A percentile compares a stretch with the other conserved stretches of the same genome.
Conservation (phyloP, 2,329 filamentous ascomycete species). For the Paecilomyces niveus region DNA sequence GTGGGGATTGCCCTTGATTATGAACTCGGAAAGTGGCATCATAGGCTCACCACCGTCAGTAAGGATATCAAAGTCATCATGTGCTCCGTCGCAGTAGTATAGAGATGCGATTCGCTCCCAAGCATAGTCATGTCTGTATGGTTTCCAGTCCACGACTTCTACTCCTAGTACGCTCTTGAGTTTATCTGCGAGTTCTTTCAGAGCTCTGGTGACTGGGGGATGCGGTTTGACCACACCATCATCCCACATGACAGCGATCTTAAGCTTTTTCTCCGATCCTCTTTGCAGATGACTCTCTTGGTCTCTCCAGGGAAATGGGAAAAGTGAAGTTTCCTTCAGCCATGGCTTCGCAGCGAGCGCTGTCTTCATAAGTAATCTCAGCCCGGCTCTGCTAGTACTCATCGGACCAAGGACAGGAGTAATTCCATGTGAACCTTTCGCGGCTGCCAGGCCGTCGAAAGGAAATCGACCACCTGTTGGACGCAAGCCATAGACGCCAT, state of each 20-base stretch:
- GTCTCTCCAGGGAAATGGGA: constrained; percentile 47
- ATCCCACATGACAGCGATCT: constrained; percentile 52
- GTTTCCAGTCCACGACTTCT: constrained; percentile 24
- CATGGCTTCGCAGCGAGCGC: constrained; percentile 41
- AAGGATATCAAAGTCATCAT: constrained; percentile 46
- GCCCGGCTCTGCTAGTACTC: constrained; percentile 45
- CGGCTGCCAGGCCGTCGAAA: constrained; percentile 29
- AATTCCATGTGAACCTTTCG: neutral
- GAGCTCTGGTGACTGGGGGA: constrained; percentile 53
- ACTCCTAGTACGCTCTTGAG: constrained; percentile 9
- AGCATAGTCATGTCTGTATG: constrained; percentile 43
- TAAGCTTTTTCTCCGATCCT: constrained; percentile 34
- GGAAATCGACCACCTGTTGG: constrained; percentile 37
- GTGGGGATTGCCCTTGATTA: constrained; percentile 49
- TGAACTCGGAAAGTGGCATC: constrained; percentile 52
- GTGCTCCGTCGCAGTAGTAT: constrained; percentile 56
- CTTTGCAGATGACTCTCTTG: constrained; percentile 22
- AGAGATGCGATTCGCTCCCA: constrained; percentile 38
- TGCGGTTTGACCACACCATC: constrained; percentile 57
- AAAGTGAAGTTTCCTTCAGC: constrained; percentile 44
- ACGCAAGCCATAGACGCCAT: constrained; percentile 32
- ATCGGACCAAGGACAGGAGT: constrained; percentile 41
- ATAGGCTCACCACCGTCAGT: constrained; percentile 51
- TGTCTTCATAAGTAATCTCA: constrained; percentile 36
- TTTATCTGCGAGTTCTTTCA: constrained; percentile 35